Conservation (phyloP, 306 rosid species). For the Neltuma alba region DNA sequence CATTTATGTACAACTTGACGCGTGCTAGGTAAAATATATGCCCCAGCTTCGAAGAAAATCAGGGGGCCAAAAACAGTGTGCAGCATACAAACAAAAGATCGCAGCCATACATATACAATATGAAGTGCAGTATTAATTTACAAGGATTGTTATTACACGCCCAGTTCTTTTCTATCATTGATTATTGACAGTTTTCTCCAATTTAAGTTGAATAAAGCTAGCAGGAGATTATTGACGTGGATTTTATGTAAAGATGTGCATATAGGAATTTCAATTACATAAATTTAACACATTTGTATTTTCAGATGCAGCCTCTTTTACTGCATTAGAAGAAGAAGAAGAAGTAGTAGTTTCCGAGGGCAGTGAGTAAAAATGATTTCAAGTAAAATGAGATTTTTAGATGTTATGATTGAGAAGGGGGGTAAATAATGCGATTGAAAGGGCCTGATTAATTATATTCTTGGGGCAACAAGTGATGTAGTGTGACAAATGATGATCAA, state of each 20-base stretch:
- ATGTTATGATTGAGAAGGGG: not conserved
- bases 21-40: not conserved
- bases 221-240: too few relatives aligned
- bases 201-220: too few relatives aligned
- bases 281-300: too few relatives aligned
- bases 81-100: too few relatives aligned
- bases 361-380: not conserved
- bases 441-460: not conserved
- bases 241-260: too few relatives aligned
- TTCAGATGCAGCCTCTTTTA: too few relatives aligned
- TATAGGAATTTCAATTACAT: too few relatives aligned
- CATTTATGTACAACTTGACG: not conserved
- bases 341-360: too few relatives aligned
- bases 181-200: too few relatives aligned
- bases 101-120: not conserved
- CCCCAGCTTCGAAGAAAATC: not conserved
- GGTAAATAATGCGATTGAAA: not conserved
- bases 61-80: not conserved
- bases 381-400: not conserved
- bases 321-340: too few relatives aligned
- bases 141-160: not conserved
- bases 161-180: too few relatives aligned
- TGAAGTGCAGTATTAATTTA: not conserved
- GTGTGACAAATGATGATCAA: not conserved
- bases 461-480: too few relatives aligned